Evolutionary conservation across 2,329 filamentous ascomycete genomes (phyloP).

Genomic region (Amesomyces nigricolor): DNA sequence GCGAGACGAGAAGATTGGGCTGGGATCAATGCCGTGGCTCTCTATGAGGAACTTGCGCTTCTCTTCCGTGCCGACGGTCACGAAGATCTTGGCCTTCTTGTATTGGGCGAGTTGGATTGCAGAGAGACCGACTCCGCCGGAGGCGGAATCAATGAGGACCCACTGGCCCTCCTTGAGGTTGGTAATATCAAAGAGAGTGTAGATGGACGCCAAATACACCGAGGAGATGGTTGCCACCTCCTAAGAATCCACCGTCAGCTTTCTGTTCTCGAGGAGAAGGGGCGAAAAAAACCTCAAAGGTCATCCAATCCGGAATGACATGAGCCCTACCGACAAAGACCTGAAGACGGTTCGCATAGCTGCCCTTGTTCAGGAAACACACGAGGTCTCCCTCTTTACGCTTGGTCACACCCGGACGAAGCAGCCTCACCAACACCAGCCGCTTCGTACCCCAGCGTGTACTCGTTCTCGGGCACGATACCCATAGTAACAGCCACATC

Average conservation of each 20-base stretch:
- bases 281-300: constrained; percentile 3
- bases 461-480: constrained; percentile 17
- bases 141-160: constrained; percentile 27
- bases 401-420: constrained; percentile 13
- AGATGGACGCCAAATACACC: constrained; percentile 30
- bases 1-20: constrained; percentile 32
- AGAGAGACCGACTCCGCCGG: constrained; percentile 25
- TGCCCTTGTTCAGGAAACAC: neutral
- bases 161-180: constrained; percentile 25
- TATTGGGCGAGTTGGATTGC: constrained; percentile 22
- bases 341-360: constrained; percentile 16
- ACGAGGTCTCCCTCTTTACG: constrained; percentile 14
- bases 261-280: constrained; percentile 25
- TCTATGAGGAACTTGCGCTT: constrained; percentile 29
- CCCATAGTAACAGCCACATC: constrained; percentile 19
- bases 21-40: constrained; percentile 27
- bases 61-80: constrained; percentile 30
- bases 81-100: constrained; percentile 26
- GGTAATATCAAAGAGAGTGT: constrained; percentile 29
- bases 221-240: constrained; percentile 32
- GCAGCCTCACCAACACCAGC: constrained; percentile 10
- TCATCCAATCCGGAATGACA: constrained; percentile 4
- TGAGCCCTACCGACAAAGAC: neutral
- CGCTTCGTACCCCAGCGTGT: constrained; percentile 9
- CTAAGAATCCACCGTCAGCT: constrained; percentile 28